Conservation (phyloP, 805 yeast species). For the Pichia rugopelliculosa region DNA sequence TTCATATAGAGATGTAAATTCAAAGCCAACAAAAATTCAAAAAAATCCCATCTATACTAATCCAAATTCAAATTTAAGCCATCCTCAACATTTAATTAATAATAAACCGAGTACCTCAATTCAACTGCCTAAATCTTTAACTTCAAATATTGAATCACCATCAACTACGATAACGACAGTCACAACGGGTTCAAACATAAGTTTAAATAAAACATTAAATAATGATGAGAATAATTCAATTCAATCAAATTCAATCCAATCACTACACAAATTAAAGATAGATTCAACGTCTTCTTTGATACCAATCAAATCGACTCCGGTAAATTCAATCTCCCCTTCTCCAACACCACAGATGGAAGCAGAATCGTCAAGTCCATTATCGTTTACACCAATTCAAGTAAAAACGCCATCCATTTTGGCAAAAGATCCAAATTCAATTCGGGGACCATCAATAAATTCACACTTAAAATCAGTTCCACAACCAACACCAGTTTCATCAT, state of each 20-base stretch:
- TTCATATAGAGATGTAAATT: no score
- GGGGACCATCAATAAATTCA: no score
- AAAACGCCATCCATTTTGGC: no score
- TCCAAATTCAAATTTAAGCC: background rate
- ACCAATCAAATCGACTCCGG: background rate
- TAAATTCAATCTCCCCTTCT: background rate
- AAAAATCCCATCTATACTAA: background rate
- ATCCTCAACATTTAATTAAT: no score
- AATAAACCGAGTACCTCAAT: no score
- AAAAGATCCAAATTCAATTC: background rate
- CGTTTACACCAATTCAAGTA: no score
- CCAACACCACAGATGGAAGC: background rate
- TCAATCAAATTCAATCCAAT: background rate
- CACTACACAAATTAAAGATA: background rate
- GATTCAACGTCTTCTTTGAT: background rate
- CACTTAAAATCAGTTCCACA: background rate
- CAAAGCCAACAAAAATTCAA: background rate
- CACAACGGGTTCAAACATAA: background rate
- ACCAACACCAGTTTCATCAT: background rate
- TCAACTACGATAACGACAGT: background rate
- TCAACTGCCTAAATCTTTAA: background rate
- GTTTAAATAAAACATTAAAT: background rate
- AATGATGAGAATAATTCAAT: background rate
- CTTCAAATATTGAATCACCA: background rate
- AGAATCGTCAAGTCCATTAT: no score